Evolutionary conservation across 1,284 basidiomycete genomes (phyloP).

Genomic region (Cystobasidiaceae sp.): DNA sequence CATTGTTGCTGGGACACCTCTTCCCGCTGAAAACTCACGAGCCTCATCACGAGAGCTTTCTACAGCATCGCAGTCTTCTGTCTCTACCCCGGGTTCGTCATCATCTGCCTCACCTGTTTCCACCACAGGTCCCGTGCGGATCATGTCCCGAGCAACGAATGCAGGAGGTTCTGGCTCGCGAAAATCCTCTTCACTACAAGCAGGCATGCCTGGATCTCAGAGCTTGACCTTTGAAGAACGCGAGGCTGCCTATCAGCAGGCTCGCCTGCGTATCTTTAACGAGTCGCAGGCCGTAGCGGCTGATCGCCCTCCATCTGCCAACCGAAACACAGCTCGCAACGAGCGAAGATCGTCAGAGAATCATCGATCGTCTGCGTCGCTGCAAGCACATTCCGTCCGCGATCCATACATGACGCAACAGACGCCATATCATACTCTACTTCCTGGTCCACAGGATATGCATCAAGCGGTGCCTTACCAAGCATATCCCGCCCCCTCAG

Average conservation of each 20-base stretch:
- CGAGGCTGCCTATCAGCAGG: constrained; percentile 35
- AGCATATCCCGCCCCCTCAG: too few species aligned
- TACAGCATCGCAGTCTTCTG: background rate
- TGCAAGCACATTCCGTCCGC: background rate
- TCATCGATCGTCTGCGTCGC: background rate
- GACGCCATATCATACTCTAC: too few species aligned
- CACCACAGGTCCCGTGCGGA: constrained; percentile 4
- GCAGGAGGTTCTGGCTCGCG: background rate
- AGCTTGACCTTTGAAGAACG: constrained; percentile 31
- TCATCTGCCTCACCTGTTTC: background rate
- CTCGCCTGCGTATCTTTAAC: constrained; percentile 41
- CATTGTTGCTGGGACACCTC: background rate
- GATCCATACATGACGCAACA: background rate
- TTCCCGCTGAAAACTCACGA: background rate
- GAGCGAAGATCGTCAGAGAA: background rate
- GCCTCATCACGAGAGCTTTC: background rate
- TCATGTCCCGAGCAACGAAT: constrained; percentile 13
- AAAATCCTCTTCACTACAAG: background rate
- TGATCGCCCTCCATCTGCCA: background rate
- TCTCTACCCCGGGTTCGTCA: background rate
- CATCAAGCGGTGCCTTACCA: too few species aligned
- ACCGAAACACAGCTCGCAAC: background rate
- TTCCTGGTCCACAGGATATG: too few species aligned
- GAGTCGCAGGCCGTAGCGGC: background rate
- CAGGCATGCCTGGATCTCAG: background rate